Base-by-base conservation (phyloP, 2,329 filamentous ascomycete genomes). In the Fusarium torulosum region DNA sequence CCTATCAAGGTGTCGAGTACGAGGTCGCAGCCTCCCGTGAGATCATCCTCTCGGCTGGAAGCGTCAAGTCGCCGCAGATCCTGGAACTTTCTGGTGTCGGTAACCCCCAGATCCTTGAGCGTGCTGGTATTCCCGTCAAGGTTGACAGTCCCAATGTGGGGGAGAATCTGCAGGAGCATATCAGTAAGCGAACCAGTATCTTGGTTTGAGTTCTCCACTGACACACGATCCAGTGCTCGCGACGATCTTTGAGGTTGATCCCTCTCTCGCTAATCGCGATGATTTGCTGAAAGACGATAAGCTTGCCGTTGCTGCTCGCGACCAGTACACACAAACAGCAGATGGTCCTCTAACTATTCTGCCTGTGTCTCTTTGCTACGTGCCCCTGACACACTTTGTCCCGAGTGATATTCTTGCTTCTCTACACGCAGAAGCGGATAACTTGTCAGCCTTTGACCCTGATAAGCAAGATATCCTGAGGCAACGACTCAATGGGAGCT, bases 51-150 rank as follows among this genome's bases (percentile, higher is more conserved):
- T 84, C 84, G 6, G 87, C 86, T 1, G 89, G 89, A 1, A 84
- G 81, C 27, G 78, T 86, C 40, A 83, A 84, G 71, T 88, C 85
- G 11, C 88, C 83, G 7, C 86, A 85, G 75, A 78, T 88, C 17
- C 81, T 86, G n/a, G 88, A 90, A 65, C 77, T 89, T 3, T 89
- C 86, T 0, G 88, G 88, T 0, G 81, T 91, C 38, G 88, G 88
- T 6, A 78, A 81, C 44, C 64, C 70, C 1, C 58, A 72, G 1
- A 62, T 84, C 4, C 67, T 84, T 33, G 54, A 72, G 10, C 71
- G 69, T n/a, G 79, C 81, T 6, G 76, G 76, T 11, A 77, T 85
- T 27, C 63, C 72, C 1, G 65, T 77, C 20, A 75, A 81, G 38
- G 75, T 83, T 11, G 75, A 80, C 35, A 77, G 82, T 37, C 78